A percentile compares a stretch with the other conserved stretches of the same genome.
Evolutionary conservation across 202 grass and related monocot genomes (phyloP).

Genomic region (Setaria viridis): DNA sequence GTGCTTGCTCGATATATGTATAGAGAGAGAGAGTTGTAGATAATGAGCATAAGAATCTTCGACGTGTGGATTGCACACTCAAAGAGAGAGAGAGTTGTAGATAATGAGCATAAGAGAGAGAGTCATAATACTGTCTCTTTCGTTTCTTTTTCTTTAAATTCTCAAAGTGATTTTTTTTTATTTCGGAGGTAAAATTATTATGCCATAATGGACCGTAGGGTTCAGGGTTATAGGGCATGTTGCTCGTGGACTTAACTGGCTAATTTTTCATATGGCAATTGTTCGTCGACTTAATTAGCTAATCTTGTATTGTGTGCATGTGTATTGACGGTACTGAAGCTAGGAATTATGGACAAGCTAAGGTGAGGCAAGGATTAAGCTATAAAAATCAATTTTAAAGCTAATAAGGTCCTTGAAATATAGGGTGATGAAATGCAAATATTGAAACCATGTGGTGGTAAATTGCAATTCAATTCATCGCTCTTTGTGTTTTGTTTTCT

Average conservation of each 20-base stretch:
- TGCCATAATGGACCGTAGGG: neutral
- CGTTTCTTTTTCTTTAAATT: neutral
- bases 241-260: neutral
- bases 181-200: neutral
- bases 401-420: neutral
- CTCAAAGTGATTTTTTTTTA: neutral
- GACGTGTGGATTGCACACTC: no score
- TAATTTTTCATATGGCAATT: no score
- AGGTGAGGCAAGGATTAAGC: neutral
- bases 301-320: neutral
- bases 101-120: conserved; percentile 30
- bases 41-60: conserved; percentile 40
- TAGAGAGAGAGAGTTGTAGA: conserved; percentile 15
- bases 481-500: neutral
- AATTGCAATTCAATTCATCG: neutral
- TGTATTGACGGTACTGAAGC: neutral
- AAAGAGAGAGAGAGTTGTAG: conserved; percentile 12
- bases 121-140: neutral
- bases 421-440: neutral
- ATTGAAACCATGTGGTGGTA: neutral
- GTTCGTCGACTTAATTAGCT: neutral
- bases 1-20: neutral
- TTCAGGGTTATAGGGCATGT: neutral
- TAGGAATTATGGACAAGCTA: neutral
- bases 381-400: neutral